These are phyloP conservation scores for Diaporthe citriasiana DNA, from an alignment of 2,329 filamentous ascomycete genomes.

Conservation along the genomic window DNA sequence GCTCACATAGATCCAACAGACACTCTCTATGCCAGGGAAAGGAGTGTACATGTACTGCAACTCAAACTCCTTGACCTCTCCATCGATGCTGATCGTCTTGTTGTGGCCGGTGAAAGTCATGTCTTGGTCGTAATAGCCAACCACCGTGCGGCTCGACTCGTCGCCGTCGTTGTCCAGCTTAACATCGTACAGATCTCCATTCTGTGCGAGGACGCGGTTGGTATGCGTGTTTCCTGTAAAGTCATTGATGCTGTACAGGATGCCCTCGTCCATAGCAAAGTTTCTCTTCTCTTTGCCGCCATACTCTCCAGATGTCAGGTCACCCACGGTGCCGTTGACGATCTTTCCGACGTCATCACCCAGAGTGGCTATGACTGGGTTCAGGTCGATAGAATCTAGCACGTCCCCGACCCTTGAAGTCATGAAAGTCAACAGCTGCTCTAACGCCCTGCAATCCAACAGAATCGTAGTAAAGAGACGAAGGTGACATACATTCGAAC, in stretches of 20 bases:
- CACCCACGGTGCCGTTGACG: slow-evolving; percentile 56
- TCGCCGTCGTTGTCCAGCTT: slow-evolving; percentile 67
- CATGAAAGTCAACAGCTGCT: background rate
- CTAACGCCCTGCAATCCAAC: background rate
- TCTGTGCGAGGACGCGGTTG: slow-evolving; percentile 69
- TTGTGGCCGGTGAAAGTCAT: slow-evolving; percentile 71
- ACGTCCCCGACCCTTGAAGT: slow-evolving; percentile 62
- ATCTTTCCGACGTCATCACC: slow-evolving; percentile 64
- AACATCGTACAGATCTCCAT: slow-evolving; percentile 68
- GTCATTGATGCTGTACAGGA: slow-evolving; percentile 72
- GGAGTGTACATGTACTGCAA: slow-evolving; percentile 68
- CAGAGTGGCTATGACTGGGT: slow-evolving; percentile 70
- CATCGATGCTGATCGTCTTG: slow-evolving; percentile 59
- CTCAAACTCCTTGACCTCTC: slow-evolving; percentile 60
- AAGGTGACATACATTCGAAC: slow-evolving; percentile 61
- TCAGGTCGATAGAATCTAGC: slow-evolving; percentile 70
- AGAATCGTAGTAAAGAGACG: background rate
- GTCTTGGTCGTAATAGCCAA: slow-evolving; percentile 64
- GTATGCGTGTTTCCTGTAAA: slow-evolving; percentile 69
- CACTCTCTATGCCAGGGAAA: slow-evolving; percentile 61
- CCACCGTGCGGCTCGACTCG: slow-evolving; percentile 57
- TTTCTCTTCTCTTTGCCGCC: slow-evolving; percentile 37
- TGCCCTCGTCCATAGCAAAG: slow-evolving; percentile 48
- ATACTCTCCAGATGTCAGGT: slow-evolving; percentile 45
- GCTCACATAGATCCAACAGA: slow-evolving; percentile 64